Evolutionary conservation across 1,284 basidiomycete genomes (phyloP).

Genomic region (Lentinula novae-zelandiae): DNA sequence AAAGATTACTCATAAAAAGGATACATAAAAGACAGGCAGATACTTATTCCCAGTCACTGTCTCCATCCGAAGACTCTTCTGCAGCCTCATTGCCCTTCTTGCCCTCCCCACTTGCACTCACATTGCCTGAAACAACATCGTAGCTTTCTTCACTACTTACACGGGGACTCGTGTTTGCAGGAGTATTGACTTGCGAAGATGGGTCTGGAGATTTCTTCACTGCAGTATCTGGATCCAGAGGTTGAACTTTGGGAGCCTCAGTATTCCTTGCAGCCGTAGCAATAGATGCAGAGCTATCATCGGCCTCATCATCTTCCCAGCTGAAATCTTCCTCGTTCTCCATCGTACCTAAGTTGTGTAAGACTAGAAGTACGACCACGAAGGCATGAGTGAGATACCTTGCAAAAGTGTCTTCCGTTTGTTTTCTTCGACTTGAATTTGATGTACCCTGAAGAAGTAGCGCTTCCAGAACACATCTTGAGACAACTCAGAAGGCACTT

Average conservation of each 20-base stretch:
- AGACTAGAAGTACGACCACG: constrained; percentile 8
- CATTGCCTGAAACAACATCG: constrained; percentile 55
- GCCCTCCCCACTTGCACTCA: constrained; percentile 29
- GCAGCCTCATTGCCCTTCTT: constrained; percentile 23
- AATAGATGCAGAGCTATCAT: constrained; percentile 28
- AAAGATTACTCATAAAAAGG: neutral
- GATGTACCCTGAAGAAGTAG: constrained; percentile 88
- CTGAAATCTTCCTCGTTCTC: constrained; percentile 75
- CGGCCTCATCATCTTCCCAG: constrained; percentile 78
- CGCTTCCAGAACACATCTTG: constrained; percentile 83
- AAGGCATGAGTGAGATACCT: constrained; percentile 42
- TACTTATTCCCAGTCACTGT: constrained; percentile 69
- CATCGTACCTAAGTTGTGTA: constrained; percentile 37
- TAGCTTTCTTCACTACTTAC: constrained; percentile 70
- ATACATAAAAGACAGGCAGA: neutral
- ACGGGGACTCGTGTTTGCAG: constrained; percentile 45
- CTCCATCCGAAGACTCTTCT: constrained; percentile 36
- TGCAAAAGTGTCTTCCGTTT: constrained; percentile 78
- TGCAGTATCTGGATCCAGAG: constrained; percentile 15
- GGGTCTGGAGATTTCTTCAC: constrained; percentile 15
- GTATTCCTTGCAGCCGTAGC: constrained; percentile 20
- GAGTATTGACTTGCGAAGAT: constrained; percentile 31
- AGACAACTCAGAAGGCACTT: constrained; percentile 71
- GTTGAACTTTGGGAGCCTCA: constrained; percentile 16
- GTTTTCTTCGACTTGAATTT: constrained; percentile 82